Percentiles rank a stretch among this genome's conserved stretches.
Conservation (phyloP, 2,329 filamentous ascomycete species). For the Didymella arachidicola region DNA sequence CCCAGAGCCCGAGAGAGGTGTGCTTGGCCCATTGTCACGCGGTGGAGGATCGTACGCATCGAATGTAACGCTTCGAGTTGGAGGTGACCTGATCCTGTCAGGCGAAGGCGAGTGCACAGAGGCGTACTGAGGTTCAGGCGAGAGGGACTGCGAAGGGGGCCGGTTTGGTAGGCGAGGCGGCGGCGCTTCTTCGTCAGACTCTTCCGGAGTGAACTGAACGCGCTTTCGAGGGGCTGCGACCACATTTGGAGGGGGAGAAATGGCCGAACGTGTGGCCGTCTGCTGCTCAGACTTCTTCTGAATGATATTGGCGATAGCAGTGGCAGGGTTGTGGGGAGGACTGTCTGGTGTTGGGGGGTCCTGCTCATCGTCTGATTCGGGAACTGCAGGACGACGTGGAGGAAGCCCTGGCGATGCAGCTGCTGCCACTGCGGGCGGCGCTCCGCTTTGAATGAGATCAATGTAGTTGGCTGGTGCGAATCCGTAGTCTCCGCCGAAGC, state of each 20-base stretch:
- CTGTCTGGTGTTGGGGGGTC: conserved; percentile 56
- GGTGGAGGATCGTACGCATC: conserved; percentile 52
- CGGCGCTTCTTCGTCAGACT: conserved; percentile 69
- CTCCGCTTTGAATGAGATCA: conserved; percentile 66
- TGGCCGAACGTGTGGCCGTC: conserved; percentile 38
- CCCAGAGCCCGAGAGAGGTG: conserved; percentile 70
- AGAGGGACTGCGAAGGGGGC: conserved; percentile 64
- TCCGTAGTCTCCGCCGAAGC: conserved; percentile 82
- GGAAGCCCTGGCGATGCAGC: conserved; percentile 58
- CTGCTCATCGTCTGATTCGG: conserved; percentile 55
- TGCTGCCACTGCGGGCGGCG: conserved; percentile 37
- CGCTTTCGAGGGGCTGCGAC: conserved; percentile 57
- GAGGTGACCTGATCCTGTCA: conserved; percentile 46
- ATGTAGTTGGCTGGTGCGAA: conserved; percentile 98
- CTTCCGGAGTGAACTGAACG: conserved; percentile 68
- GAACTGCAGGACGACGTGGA: conserved; percentile 50
- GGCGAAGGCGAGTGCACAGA: conserved; percentile 52
- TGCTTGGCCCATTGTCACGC: conserved; percentile 50
- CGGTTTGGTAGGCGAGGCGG: conserved; percentile 68
- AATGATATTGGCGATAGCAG: conserved; percentile 63
- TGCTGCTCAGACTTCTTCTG: conserved; percentile 57
- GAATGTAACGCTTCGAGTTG: conserved; percentile 48
- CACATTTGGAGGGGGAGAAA: conserved; percentile 61
- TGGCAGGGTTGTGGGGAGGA: conserved; percentile 62
- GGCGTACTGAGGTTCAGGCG: conserved; percentile 57